phyloP scores from a whole-genome alignment of 306 rosid species.

The Acacia crassicarpa region DNA sequence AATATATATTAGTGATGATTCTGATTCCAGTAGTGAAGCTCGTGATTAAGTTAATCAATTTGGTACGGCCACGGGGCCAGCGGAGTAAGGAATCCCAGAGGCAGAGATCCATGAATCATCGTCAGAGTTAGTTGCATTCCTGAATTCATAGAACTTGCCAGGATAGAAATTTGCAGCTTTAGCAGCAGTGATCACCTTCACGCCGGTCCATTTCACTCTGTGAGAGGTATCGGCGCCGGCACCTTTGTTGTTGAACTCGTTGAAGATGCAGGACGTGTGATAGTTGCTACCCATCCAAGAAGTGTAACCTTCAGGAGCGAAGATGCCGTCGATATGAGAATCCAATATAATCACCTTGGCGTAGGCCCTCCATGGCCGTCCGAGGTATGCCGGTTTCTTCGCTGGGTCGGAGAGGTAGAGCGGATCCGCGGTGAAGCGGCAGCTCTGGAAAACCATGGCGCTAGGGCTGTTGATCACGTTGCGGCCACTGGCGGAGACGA shows the following conservation, averaged over 20 bases:
- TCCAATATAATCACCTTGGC: constrained; percentile 69
- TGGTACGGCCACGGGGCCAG: constrained; percentile 20
- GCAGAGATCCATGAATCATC: constrained; percentile 50
- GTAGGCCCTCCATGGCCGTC: constrained; percentile 69
- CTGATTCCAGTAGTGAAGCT: background rate
- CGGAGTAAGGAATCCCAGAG: constrained; percentile 34
- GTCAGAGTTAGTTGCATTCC: background rate
- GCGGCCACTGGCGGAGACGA: constrained; percentile 74
- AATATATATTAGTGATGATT: background rate
- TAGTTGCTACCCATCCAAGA: constrained; percentile 53
- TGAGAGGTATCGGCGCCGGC: constrained; percentile 29
- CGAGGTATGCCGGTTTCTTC: constrained; percentile 44
- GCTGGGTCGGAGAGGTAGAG: background rate
- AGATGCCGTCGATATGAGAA: constrained; percentile 51
- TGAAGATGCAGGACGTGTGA: constrained; percentile 42
- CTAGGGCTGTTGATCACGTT: constrained; percentile 38
- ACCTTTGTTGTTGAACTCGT: constrained; percentile 62
- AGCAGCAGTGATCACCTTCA: constrained; percentile 10
- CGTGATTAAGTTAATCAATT: background rate
- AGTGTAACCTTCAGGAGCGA: constrained; percentile 57
- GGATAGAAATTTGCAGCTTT: constrained; percentile 48
- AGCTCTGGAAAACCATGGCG: constrained; percentile 55
- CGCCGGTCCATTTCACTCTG: constrained; percentile 59
- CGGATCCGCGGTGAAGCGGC: constrained; percentile 48
- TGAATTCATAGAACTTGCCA: constrained; percentile 28